Evolutionary conservation across 805 yeast species (phyloP).

Genomic region (Saturnispora quitensis): DNA sequence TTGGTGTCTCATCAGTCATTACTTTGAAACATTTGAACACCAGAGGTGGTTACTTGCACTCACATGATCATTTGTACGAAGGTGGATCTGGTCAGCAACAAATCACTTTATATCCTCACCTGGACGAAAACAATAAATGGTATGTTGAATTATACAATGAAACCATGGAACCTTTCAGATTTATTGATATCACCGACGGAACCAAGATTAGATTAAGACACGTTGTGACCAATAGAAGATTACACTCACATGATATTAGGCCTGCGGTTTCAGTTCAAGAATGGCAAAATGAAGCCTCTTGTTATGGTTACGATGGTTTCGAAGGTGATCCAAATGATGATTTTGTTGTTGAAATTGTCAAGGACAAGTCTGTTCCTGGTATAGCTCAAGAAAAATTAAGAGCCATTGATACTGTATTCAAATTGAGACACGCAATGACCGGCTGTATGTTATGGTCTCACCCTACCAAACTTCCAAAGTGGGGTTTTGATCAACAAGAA

Average conservation of each 20-base stretch:
- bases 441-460: constrained; percentile 74
- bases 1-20: constrained; percentile 63
- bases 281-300: constrained; percentile 77
- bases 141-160: constrained; percentile 56
- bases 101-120: constrained; percentile 69
- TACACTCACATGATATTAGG: constrained; percentile 78
- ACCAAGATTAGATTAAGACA: constrained; percentile 64
- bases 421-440: constrained; percentile 71
- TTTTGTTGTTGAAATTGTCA: constrained; percentile 65
- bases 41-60: constrained; percentile 73
- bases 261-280: constrained; percentile 69
- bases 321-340: constrained; percentile 81
- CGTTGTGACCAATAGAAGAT: constrained; percentile 47
- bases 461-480: constrained; percentile 63
- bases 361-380: constrained; percentile 39
- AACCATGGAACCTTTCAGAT: constrained; percentile 45
- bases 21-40: constrained; percentile 63
- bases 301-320: constrained; percentile 70
- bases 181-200: constrained; percentile 57
- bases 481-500: constrained; percentile 83
- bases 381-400: constrained; percentile 46
- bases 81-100: constrained; percentile 83
- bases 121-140: constrained; percentile 71
- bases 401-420: constrained; percentile 62
- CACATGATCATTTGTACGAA: constrained; percentile 64